Percentiles rank a stretch among this genome's conserved stretches.
Evolutionary conservation across 495 filamentous ascomycete species (phyloP).

Genomic region (Pyronema omphalodes): DNA sequence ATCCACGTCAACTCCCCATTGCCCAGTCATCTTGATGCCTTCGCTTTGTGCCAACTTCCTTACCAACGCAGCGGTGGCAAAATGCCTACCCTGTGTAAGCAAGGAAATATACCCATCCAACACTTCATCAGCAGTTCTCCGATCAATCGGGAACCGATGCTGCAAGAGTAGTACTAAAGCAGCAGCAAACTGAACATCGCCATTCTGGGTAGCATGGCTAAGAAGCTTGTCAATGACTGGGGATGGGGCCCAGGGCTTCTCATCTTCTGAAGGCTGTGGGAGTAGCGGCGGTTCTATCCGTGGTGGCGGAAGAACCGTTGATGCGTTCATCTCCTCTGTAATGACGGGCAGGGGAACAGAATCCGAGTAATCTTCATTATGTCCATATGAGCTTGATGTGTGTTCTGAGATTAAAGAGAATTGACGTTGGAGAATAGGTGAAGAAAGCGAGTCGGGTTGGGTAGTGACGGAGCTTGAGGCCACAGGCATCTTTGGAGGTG

Average conservation of each 20-base stretch:
- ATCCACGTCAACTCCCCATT: conserved; percentile 13
- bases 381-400: conserved; percentile 1
- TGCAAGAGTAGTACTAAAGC: not conserved
- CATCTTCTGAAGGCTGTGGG: not conserved
- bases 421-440: not conserved
- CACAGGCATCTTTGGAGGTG: conserved; percentile 9
- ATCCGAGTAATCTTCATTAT: not conserved
- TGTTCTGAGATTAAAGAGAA: not conserved
- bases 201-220: not conserved
- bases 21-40: conserved; percentile 5
- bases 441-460: not conserved
- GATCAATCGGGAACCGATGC: not conserved
- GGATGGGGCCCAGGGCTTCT: not conserved
- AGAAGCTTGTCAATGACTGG: not conserved
- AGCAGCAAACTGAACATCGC: conserved; percentile 1
- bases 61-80: conserved; percentile 13
- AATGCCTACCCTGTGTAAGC: conserved; percentile 7
- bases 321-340: not conserved
- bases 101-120: conserved; percentile 1
- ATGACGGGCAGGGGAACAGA: not conserved
- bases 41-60: conserved; percentile 10
- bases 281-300: not conserved
- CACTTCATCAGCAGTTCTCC: not conserved
- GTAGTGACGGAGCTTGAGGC: conserved; percentile 1
- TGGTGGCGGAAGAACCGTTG: not conserved